phyloP scores from a whole-genome alignment of 139 green algal genomes.

The Chlorella ohadii region DNA sequence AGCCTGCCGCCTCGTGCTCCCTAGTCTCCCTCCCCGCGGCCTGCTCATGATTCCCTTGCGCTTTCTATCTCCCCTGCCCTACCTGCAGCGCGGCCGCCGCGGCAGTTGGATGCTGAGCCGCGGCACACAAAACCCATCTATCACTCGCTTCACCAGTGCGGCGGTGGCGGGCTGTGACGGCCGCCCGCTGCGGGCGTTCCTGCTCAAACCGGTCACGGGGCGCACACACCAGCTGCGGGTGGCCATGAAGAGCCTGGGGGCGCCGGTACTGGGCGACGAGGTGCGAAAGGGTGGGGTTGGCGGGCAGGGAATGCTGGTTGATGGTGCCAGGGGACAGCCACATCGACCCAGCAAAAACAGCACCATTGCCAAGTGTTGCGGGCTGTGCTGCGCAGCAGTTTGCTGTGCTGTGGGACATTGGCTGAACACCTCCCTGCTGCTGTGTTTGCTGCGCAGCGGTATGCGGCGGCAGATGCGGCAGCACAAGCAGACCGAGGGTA shows the following conservation, averaged over 20 bases:
- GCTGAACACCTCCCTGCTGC: too few relatives aligned
- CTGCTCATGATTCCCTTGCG: background rate
- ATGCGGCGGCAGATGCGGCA: slow-evolving; percentile 1
- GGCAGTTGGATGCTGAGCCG: slow-evolving; percentile 49
- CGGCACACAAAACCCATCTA: background rate
- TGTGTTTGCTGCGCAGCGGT: background rate
- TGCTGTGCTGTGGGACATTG: too few relatives aligned
- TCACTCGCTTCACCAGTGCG: slow-evolving; percentile 37
- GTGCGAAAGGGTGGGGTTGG: background rate
- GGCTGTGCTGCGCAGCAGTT: background rate
- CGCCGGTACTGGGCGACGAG: slow-evolving; percentile 47
- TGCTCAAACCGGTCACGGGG: slow-evolving; percentile 48
- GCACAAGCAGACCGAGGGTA: slow-evolving; percentile 38
- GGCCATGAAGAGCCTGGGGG: slow-evolving; percentile 44
- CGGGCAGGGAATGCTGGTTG: background rate
- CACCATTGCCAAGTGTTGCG: too few relatives aligned
- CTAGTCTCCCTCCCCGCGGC: background rate
- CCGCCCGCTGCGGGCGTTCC: slow-evolving; percentile 24
- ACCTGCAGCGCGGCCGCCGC: background rate
- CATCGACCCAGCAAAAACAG: too few relatives aligned
- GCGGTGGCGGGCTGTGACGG: background rate
- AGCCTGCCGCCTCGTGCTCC: background rate
- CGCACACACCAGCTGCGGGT: slow-evolving; percentile 58
- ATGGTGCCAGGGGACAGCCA: too few relatives aligned
- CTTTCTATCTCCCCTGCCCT: background rate